Evolutionary conservation across 129 eudicot genomes (phyloP).

Genomic region (Ambrosia artemisiifolia): DNA sequence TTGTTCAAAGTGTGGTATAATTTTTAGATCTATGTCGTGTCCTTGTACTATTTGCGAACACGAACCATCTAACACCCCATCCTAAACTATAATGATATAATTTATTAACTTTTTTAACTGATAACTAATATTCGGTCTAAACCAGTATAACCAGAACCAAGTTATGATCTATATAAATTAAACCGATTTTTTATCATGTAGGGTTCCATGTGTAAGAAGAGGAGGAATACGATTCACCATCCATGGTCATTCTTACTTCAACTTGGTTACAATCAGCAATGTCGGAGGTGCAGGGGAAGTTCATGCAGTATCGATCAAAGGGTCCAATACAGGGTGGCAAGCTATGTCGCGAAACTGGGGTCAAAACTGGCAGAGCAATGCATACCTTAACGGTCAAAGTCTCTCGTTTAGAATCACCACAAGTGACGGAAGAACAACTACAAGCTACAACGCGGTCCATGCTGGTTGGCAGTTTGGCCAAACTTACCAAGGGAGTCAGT

Average conservation of each 20-base stretch:
- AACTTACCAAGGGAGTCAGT: constrained; percentile 36
- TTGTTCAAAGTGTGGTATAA: too few species aligned
- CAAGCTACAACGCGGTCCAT: constrained; percentile 37
- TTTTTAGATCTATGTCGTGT: too few species aligned
- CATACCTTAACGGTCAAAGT: constrained; percentile 33
- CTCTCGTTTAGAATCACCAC: constrained; percentile 42
- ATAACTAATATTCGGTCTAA: neutral
- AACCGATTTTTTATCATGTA: neutral
- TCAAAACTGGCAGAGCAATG: constrained; percentile 44
- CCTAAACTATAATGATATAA: neutral
- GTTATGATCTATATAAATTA: neutral
- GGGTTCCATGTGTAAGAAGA: constrained; percentile 46
- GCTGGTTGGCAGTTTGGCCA: constrained; percentile 53
- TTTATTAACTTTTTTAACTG: neutral
- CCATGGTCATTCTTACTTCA: constrained; percentile 42
- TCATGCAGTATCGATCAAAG: constrained; percentile 34
- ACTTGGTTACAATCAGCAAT: constrained; percentile 41
- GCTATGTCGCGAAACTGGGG: constrained; percentile 45
- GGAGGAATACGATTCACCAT: constrained; percentile 54
- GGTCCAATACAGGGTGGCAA: constrained; percentile 43
- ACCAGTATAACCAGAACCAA: neutral
- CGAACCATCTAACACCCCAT: too few species aligned
- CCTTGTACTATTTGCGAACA: too few species aligned
- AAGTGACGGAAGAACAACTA: constrained; percentile 37
- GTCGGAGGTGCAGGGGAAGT: constrained; percentile 52